Base-by-base conservation (phyloP, 257 asterid species). In the Thymus mandschuricus region DNA sequence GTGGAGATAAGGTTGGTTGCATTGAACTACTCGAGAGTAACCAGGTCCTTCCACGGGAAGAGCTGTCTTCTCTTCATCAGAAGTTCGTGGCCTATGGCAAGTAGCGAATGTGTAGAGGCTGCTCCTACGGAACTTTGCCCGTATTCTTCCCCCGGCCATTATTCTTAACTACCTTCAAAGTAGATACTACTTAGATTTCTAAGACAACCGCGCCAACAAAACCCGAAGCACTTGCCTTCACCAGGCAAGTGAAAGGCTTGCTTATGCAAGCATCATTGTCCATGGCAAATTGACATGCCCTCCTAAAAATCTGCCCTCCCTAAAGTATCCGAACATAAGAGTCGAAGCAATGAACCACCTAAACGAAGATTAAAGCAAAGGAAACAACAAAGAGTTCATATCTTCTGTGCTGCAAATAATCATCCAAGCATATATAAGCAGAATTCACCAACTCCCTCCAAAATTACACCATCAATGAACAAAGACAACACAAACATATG, bases 81-180 rank as follows among this genome's bases (percentile, higher is more conserved):
- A 63, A 31, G 80, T 60, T 5, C 52, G 82, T 7, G 96, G 78
- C 78, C 86, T 83, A 63, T 80, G 78, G 73, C 98, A 94, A 44
- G 70, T 48, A 29, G 82, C 88, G 71, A 94, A 94, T 9, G 98
- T 89, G 87, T 94, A 85, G 30, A 94, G 85, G 73, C 78, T 76
- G 84, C 97, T 89, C 89, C 97, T 64, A 15, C 86, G 86, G 58
- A 94, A 72, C 88, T 83, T 89, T 27, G 95, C 91, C 84, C 96
- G 79, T 54, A 82, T 85, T 76, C 86, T 87, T 11, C 96, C 92
- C 76, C 88, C 68, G 13, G 90, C 76, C 98, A 94, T 94, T 38
- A 7, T 38, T 60, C 76, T 69, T 64, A 43, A 43, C 50, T 46
- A 45, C 61, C 71, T 48, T 4, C 70, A 38, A 59, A 69, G 58